phyloP scores from a whole-genome alignment of 2,329 filamentous ascomycete species.

The Keithomyces neogunnii region DNA sequence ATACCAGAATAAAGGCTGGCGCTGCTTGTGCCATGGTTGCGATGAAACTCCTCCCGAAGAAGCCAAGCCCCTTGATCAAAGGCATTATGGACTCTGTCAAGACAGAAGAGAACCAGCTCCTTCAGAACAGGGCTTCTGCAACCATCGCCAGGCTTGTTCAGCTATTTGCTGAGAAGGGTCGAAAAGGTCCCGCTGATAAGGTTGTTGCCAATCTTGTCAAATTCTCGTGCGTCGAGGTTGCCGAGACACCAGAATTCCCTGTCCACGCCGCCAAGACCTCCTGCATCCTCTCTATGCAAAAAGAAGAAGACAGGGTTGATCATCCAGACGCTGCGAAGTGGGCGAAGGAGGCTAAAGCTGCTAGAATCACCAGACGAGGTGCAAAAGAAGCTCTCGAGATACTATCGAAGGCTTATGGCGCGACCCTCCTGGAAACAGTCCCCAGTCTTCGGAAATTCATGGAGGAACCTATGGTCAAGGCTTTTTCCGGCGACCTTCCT shows the following conservation, averaged over 20 bases:
- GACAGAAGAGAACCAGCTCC: conserved; percentile 79
- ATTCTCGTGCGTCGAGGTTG: conserved; percentile 95
- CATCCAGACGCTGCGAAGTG: conserved; percentile 86
- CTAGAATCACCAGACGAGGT: conserved; percentile 81
- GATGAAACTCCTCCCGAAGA: conserved; percentile 84
- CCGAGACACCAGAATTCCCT: conserved; percentile 91
- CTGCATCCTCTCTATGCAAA: conserved; percentile 85
- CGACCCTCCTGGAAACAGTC: conserved; percentile 69
- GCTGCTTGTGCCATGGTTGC: conserved; percentile 82
- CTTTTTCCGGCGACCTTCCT: conserved; percentile 66
- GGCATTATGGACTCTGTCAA: conserved; percentile 98
- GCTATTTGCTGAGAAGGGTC: conserved; percentile 71
- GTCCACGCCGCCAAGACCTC: conserved; percentile 71
- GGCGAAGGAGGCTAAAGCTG: conserved; percentile 80
- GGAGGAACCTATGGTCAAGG: conserved; percentile 66
- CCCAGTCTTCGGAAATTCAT: conserved; percentile 77
- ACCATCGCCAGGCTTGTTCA: conserved; percentile 82
- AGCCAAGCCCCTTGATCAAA: conserved; percentile 86
- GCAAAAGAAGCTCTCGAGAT: conserved; percentile 93
- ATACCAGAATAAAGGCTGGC: conserved; percentile 77
- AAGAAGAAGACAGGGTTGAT: conserved; percentile 92
- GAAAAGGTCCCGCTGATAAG: conserved; percentile 84
- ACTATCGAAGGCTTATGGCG: conserved; percentile 70
- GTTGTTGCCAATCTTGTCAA: conserved; percentile 93
- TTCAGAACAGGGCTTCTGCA: conserved; percentile 78